These are phyloP conservation scores for Nyctanthes arbortristis DNA, from an alignment of 257 asterid genomes.

Conservation along the genomic window DNA sequence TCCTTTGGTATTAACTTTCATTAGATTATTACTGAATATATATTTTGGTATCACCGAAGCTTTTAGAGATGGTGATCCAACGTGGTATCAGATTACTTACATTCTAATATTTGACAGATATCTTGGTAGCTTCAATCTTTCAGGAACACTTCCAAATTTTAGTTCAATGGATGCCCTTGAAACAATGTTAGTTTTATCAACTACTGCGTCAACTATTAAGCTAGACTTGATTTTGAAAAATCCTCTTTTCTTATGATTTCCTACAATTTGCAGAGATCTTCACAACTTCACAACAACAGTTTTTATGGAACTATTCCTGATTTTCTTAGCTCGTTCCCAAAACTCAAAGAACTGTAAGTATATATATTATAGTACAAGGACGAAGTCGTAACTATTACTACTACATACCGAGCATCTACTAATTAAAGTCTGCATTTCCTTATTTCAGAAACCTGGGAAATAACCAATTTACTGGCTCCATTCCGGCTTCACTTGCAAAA, in stretches of 20 bases:
- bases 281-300: slow-evolving; percentile 46
- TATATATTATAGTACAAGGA: too few species aligned
- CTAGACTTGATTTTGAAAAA: neutral
- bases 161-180: slow-evolving; percentile 53
- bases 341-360: slow-evolving; percentile 56
- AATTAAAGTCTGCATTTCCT: neutral
- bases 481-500: slow-evolving; percentile 50
- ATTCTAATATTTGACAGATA: slow-evolving; percentile 25
- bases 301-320: slow-evolving; percentile 56
- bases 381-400: neutral
- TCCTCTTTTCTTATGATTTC: too few species aligned
- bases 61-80: too few species aligned
- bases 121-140: too few species aligned
- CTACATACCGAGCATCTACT: neutral
- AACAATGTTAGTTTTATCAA: slow-evolving; percentile 37
- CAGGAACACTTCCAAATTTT: slow-evolving; percentile 38
- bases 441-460: slow-evolving; percentile 51
- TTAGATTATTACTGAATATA: too few species aligned
- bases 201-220: neutral
- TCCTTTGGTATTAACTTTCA: too few species aligned
- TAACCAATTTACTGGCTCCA: slow-evolving; percentile 51
- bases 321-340: slow-evolving; percentile 48
- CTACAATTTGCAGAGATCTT: slow-evolving; percentile 42
- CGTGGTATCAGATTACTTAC: too few species aligned
- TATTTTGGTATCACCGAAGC: too few species aligned